These are phyloP conservation scores for Lachnellula hyalina DNA, from an alignment of 2,329 filamentous ascomycete genomes.

Conservation along the genomic window DNA sequence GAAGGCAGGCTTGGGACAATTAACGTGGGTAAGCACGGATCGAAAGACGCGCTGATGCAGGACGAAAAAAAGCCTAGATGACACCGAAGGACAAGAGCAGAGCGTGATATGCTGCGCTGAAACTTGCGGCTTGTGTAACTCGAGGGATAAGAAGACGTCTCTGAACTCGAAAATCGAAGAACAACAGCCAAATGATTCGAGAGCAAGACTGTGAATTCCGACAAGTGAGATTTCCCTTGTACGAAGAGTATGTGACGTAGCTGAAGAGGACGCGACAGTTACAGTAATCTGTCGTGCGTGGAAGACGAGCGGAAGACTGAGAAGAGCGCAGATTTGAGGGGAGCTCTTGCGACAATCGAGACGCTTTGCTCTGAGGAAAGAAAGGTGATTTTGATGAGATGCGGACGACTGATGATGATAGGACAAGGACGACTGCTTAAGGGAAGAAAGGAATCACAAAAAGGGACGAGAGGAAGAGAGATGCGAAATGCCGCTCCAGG, in stretches of 20 bases:
- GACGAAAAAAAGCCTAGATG: constrained; percentile 17
- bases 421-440: constrained; percentile 17
- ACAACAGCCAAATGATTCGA: constrained; percentile 27
- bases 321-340: constrained; percentile 9
- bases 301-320: constrained; percentile 17
- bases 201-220: constrained; percentile 22
- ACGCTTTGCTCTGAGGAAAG: constrained; percentile 20
- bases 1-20: constrained; percentile 21
- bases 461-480: constrained; percentile 29
- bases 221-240: constrained; percentile 25
- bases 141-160: constrained; percentile 28
- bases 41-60: constrained; percentile 18
- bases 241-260: constrained; percentile 18
- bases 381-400: constrained; percentile 15
- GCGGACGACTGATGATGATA: constrained; percentile 17
- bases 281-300: constrained; percentile 18
- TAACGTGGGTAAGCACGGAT: constrained; percentile 15
- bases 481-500: constrained; percentile 30
- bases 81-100: constrained; percentile 18
- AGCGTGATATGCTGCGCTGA: constrained; percentile 19
- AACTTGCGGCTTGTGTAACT: constrained; percentile 25
- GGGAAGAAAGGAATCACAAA: constrained; percentile 28
- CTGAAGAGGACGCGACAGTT: constrained; percentile 25
- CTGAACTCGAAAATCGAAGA: constrained; percentile 24
- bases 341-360: constrained; percentile 21